Base-by-base conservation (phyloP, 495 filamentous ascomycete species). In the Peziza echinospora region DNA sequence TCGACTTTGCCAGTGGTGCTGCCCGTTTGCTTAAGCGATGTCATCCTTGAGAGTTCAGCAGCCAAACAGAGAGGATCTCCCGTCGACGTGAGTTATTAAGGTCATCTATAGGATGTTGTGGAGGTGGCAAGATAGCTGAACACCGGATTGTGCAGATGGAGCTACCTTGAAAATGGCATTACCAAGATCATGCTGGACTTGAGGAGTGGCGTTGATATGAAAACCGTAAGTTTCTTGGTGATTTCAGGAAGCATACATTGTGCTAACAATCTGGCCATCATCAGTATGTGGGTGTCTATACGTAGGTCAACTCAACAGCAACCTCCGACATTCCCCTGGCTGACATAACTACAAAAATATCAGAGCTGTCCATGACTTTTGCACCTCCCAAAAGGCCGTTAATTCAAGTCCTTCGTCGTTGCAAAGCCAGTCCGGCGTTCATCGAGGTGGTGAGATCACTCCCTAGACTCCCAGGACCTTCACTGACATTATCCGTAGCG, bases 331-430 rank as follows among this genome's bases (percentile, higher is more conserved):
- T 19, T 7, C 17, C 8, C 25, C 26, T 47, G 40, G 21, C 28
- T 55, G 39, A 30, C 45, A 48, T 13, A 51, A 61, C 59, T 57
- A 21, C 50, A 30, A n/a, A 16, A 16, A 46, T 25, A 41, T 25
- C 52, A 89, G 82, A 22, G 84, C 87, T 46, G 86, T 99, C 23
- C 91, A 99, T 62, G 93, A 99, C 67, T 99, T 99, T 60, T 99
- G 89, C 64, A 96, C 91, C 46, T 93, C 91, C 24, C 91, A 93
- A 60, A 96, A 94, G 62, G 85, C 84, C 2, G 77, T 85, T 24
- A 62, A 58, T 41, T 62, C 56, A 52, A 55, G 50, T 28, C 56
- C 57, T 22, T 46, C 51, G 43, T 46, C 47, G 42, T 49, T 56
- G 24, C 56, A 55, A 46, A 51, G 53, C 57, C 69, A 62, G 58